Percentiles rank a stretch among this genome's conserved stretches.
phyloP scores from a whole-genome alignment of 2,329 filamentous ascomycete genomes.

The Zasmidium cellare region DNA sequence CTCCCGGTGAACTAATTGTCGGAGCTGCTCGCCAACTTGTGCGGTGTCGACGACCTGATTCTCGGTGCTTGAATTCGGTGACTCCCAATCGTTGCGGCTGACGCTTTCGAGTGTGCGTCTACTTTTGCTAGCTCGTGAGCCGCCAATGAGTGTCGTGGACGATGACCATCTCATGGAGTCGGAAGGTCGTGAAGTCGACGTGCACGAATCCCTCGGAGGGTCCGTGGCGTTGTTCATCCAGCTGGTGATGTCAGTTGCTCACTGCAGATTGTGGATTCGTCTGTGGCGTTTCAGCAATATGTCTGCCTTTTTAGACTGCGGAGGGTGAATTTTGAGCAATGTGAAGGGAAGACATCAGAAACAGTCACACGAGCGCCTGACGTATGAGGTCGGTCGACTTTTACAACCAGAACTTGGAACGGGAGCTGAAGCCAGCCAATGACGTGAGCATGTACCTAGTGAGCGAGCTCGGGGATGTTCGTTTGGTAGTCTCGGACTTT shows the following conservation, averaged over 20 bases:
- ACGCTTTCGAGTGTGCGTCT: neutral
- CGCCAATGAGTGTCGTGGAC: neutral
- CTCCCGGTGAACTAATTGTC: neutral
- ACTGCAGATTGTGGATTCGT: neutral
- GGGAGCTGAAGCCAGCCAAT: neutral
- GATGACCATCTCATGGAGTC: neutral
- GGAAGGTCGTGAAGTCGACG: neutral
- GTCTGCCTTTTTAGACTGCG: too few relatives aligned
- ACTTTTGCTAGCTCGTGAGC: neutral
- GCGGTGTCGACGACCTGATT: neutral
- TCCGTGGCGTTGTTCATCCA: neutral
- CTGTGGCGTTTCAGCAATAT: too few relatives aligned
- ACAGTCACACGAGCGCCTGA: neutral
- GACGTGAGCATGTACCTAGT: neutral
- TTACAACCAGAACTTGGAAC: neutral
- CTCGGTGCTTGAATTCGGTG: neutral
- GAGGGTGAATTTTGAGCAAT: neutral
- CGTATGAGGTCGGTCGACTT: neutral
- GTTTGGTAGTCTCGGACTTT: neutral
- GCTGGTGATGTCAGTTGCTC: neutral
- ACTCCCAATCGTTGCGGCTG: neutral
- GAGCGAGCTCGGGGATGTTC: neutral
- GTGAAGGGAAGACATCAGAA: neutral
- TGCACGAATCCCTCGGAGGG: neutral
- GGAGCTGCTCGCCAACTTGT: neutral